These are phyloP conservation scores for Chlorella variabilis DNA, from an alignment of 163 green algal genomes.

Conservation along the genomic window DNA sequence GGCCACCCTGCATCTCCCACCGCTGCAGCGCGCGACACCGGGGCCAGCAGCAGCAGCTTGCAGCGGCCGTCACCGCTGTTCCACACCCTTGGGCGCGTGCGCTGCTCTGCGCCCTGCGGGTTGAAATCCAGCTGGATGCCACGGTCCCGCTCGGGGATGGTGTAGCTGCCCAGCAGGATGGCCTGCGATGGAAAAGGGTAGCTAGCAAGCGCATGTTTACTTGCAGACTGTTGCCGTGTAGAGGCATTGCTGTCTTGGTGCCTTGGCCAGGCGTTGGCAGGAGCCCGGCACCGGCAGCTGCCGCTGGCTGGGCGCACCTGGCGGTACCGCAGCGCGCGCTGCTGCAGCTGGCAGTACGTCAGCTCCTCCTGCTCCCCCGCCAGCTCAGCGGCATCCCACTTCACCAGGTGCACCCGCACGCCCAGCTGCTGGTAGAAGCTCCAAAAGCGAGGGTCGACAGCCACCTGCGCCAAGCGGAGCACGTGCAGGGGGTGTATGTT, in stretches of 20 bases:
- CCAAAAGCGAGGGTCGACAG: conserved; percentile 36
- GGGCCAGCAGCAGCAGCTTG: conserved; percentile 1
- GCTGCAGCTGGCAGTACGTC: conserved; percentile 58
- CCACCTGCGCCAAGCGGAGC: conserved; percentile 9
- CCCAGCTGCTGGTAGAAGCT: conserved; percentile 47
- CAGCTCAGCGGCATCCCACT: conserved; percentile 45
- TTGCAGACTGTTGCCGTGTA: too few species aligned
- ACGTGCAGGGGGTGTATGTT: too few species aligned
- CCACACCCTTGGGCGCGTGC: background rate
- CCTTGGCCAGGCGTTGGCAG: too few species aligned
- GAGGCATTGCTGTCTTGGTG: too few species aligned
- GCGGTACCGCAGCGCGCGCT: conserved; percentile 25
- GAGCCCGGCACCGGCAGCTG: too few species aligned
- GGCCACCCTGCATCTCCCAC: background rate
- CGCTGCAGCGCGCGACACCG: background rate
- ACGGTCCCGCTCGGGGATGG: conserved; percentile 42
- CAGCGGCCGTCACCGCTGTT: conserved; percentile 1
- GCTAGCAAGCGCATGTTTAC: too few species aligned
- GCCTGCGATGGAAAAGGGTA: background rate
- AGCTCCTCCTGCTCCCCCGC: conserved; percentile 42
- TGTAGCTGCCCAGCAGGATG: conserved; percentile 63
- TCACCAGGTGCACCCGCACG: conserved; percentile 35
- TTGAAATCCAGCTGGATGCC: conserved; percentile 49
- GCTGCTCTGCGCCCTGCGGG: conserved; percentile 41
- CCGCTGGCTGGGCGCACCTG: background rate